Evolutionary conservation across 2,329 filamentous ascomycete species (phyloP), one percentile per base, ranked within the genome.

Genomic region (Hypoxylon sp.): DNA sequence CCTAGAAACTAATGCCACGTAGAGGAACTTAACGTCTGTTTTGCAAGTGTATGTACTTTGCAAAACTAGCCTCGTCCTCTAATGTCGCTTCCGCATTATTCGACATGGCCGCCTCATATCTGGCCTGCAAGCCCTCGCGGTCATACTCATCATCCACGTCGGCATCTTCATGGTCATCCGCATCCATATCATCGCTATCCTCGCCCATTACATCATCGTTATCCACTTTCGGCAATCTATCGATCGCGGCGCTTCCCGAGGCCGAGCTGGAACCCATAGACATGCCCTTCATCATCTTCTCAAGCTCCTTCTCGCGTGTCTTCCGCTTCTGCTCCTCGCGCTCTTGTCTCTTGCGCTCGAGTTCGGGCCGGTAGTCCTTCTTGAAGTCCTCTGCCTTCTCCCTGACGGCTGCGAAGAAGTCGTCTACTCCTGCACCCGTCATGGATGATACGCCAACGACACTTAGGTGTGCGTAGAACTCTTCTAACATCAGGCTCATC

Each of bases 401-500:
- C 72, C 92, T 86, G 1, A 99, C 95, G 0, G 95, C 94, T 46
- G 90, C 88, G 79, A 99, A 98, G 81, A 99, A 99, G 25, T 97
- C 94, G 65, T 97, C 92, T 33, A 99, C 89, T 2, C 96, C 97
- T 0, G 92, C 91, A 22, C 96, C 96, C 0, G 95, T 93, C 89
- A 97, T 95, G 6, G 94, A 92, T 73, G 93, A 97, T 11, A 99
- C 97, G 0, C 92, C 94, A 0, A 99, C 95, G 7, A 99, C 93
- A 77, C 90, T 97, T 35, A 99, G 84, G 77, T 98, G 94, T 42
- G 93, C 91, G 81, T 99, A 99, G 78, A 99, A 99, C 79, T 99
- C 96, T 77, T 99, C 96, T 35, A 99, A 85, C 87, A 99, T 94
- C 69, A 98, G 84, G 77, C 94, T 97, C 96, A 99, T 99, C 77